Base-by-base conservation (phyloP, 768 basidiomycete genomes). In the Pisolithus marmoratus region DNA sequence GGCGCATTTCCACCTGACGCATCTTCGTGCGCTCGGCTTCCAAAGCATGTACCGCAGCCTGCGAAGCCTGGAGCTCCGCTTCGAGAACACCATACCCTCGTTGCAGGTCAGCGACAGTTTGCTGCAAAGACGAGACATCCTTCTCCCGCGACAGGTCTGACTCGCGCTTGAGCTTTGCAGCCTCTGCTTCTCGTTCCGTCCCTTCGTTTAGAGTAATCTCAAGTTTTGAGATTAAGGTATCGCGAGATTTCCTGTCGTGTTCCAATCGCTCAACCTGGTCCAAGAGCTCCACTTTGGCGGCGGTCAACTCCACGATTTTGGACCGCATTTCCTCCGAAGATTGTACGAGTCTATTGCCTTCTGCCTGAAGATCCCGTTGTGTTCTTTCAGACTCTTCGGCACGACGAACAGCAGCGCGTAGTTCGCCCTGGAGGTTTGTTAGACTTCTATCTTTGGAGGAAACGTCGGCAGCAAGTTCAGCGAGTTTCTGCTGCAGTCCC, bases 321-420 rank as follows among this genome's bases (percentile, higher is more conserved):
- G 87, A 81, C 27, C 86, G 80, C 82, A 92, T 85, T 67, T 92
- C 89, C 56, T 92, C 85, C 54, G 93, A 70, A n/a, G 87, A 83
- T 26, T 76, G 80, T 82, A 92, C 80, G 31, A 94, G 76, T 48
- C 74, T 77, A n/a, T 79, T 82, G 38, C 90, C 89, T 67, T 94
- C 91, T 0, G 73, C 70, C 60, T 91, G 90, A 3, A 94, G 74
- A 53, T 80, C 83, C 60, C 80, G 80, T 60, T 89, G 84, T 4
- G 73, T 82, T 58, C 72, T 74, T 65, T 91, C 88, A 0, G 87
- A 85, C 57, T 86, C 84, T 36, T 88, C 85, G 6, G 83, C 85
- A 4, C 88, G 85, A 48, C 83, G 76, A 38, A 71, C 75, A 6
- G 87, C 80, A 53, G 67, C 70, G 46, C 79, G 82, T 34, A 89